Evolutionary conservation across 805 yeast species (phyloP), one percentile per base, ranked within the genome.

Genomic region (Yamadazyma tumulicola): DNA sequence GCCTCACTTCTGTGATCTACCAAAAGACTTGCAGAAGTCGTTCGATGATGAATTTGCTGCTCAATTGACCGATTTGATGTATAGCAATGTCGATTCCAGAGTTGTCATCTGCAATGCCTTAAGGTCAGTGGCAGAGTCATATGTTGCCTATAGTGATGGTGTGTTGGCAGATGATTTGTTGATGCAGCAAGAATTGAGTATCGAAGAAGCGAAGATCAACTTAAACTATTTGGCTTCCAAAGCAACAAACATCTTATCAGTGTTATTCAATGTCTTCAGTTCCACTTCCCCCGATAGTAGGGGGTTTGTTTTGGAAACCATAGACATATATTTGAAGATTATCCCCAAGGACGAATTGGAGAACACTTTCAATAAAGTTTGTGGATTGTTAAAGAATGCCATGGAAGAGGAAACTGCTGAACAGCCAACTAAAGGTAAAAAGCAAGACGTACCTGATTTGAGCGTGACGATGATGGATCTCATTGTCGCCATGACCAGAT

Each of bases 391-490:
- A 46, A 86, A 82, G 49, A 72, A 76, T 35, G 83, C 91, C 3
- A 67, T 89, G 60, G 85, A 81, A 34, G 74, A 76, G 35, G 82
- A 77, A 48, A 47, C 53, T 9, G 45, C 55, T 49, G 19, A 58
- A 51, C 18, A 27, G 19, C 28, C 20, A 12, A 21, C 25, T 5
- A 10, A 33, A 4, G 19, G 6, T 13, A 32, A 26, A 6, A 55
- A 45, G 41, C 42, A 38, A 19, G 61, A 54, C 8, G 54, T 67
- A 13, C 75, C 82, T 16, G 71, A 75, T 32, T 61, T 81, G 44
- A 76, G 87, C 44, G 78, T 85, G 26, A 87, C 96, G 12, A 80
- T 94, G 85, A 74, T 91, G 82, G 98, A 93, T 55, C 70, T 93
- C 38, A 73, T 88, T 34, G 94, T 88, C 32, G 78, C 85, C 19